Conservation (phyloP, 495 filamentous ascomycete genomes). For the Penicillium dipodomyicola region DNA sequence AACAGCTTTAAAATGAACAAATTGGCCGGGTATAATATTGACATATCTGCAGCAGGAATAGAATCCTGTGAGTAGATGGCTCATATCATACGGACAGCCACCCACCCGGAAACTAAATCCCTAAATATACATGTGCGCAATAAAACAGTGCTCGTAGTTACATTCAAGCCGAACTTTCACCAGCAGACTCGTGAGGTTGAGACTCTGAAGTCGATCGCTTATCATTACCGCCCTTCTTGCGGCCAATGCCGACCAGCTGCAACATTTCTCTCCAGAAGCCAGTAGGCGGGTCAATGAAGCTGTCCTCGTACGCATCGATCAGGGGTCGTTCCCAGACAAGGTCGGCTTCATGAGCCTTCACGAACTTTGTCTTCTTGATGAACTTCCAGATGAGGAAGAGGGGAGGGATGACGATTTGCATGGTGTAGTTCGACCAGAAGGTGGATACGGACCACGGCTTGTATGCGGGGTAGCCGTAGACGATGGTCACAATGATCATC, state of each 20-base stretch:
- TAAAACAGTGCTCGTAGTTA: neutral
- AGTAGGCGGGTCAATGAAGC: constrained; percentile 27
- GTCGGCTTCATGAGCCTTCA: constrained; percentile 49
- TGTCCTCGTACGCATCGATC: constrained; percentile 34
- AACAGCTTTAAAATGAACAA: neutral
- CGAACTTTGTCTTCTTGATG: constrained; percentile 50
- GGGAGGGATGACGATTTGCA: constrained; percentile 50
- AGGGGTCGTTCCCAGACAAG: constrained; percentile 54
- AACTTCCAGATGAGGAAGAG: constrained; percentile 57
- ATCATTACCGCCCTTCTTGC: neutral
- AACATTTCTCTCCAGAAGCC: constrained; percentile 30
- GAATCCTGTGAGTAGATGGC: neutral
- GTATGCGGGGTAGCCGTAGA: constrained; percentile 56
- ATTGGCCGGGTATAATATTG: neutral
- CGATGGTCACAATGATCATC: constrained; percentile 46
- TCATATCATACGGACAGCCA: neutral
- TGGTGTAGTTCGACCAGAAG: constrained; percentile 60
- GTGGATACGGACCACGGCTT: constrained; percentile 46
- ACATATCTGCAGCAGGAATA: neutral
- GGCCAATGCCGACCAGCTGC: constrained; percentile 22
- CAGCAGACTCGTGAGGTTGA: neutral
- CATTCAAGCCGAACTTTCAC: neutral
- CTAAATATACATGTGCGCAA: neutral
- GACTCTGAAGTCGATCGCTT: neutral
- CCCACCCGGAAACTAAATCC: neutral